A percentile compares a stretch with the other conserved stretches of the same genome.
Evolutionary conservation across 2,329 filamentous ascomycete genomes (phyloP).

Genomic region (Aureobasidium leucospermi): DNA sequence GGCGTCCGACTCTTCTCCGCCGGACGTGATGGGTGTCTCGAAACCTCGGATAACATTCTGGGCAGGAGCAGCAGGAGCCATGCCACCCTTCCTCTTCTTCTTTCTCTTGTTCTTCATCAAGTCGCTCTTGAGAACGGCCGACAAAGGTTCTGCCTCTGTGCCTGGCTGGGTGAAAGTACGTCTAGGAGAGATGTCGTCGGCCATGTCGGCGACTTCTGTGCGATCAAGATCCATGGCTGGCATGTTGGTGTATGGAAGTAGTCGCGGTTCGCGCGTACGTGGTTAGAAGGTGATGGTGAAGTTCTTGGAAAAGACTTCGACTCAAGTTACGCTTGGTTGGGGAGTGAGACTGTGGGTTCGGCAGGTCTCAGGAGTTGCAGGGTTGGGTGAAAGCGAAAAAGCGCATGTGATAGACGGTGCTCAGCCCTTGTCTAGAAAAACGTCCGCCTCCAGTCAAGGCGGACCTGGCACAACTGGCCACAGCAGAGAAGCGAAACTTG

Average conservation of each 20-base stretch:
- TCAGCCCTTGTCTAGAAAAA: slow-evolving; percentile 17
- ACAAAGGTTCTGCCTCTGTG: slow-evolving; percentile 18
- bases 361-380: background rate
- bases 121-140: slow-evolving; percentile 28
- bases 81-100: slow-evolving; percentile 31
- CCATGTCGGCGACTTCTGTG: slow-evolving; percentile 20
- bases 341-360: background rate
- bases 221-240: slow-evolving; percentile 30
- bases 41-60: slow-evolving; percentile 40
- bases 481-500: slow-evolving; percentile 41
- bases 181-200: slow-evolving; percentile 25
- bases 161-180: slow-evolving; percentile 19
- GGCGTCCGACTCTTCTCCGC: slow-evolving; percentile 50
- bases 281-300: no score
- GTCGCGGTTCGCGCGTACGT: background rate
- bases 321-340: no score
- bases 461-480: slow-evolving; percentile 41
- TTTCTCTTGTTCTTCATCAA: slow-evolving; percentile 30
- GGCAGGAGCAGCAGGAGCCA: slow-evolving; percentile 31
- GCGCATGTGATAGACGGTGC: background rate
- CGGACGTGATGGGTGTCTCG: slow-evolving; percentile 44
- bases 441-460: slow-evolving; percentile 46
- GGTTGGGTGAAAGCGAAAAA: background rate
- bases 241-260: slow-evolving; percentile 19
- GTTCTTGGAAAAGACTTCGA: no score